These are phyloP conservation scores for Petunia axillaris DNA, from an alignment of 257 asterid species.

Conservation along the genomic window DNA sequence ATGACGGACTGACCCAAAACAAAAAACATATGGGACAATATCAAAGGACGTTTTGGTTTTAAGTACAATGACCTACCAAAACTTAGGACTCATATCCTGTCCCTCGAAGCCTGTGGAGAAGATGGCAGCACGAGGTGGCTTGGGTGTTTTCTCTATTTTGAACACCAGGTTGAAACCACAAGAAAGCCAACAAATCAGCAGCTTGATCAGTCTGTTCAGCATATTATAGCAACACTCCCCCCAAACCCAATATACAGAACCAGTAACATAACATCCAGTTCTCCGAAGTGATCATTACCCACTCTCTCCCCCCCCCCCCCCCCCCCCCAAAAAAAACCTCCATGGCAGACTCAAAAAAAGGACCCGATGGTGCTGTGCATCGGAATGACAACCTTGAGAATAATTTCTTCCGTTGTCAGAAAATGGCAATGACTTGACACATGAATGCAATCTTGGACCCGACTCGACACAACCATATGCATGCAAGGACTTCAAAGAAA, in stretches of 20 bases:
- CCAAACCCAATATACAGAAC: constrained; percentile 25
- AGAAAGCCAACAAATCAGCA: constrained; percentile 29
- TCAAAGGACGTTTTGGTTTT: constrained; percentile 29
- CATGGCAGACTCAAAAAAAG: constrained; percentile 33
- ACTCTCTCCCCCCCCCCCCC: no score
- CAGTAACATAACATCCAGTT: background rate
- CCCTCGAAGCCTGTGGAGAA: constrained; percentile 26
- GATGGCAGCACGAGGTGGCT: constrained; percentile 31
- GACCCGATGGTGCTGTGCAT: constrained; percentile 63
- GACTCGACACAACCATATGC: constrained; percentile 85
- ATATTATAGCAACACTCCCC: constrained; percentile 4
- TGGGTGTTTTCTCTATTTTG: no score
- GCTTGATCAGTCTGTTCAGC: constrained; percentile 35
- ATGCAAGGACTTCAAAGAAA: constrained; percentile 62
- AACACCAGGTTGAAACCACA: constrained; percentile 20
- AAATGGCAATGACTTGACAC: constrained; percentile 64
- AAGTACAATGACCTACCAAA: constrained; percentile 32
- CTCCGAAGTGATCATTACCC: background rate
- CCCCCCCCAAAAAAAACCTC: background rate
- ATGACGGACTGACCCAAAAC: constrained; percentile 46
- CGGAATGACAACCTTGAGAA: constrained; percentile 69
- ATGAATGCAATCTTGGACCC: constrained; percentile 61
- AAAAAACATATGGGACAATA: constrained; percentile 29
- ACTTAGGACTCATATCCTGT: constrained; percentile 26
- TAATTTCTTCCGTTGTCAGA: constrained; percentile 50